Base-by-base conservation (phyloP, 73 alveolate species). In the Symbiodinium pilosum region DNA sequence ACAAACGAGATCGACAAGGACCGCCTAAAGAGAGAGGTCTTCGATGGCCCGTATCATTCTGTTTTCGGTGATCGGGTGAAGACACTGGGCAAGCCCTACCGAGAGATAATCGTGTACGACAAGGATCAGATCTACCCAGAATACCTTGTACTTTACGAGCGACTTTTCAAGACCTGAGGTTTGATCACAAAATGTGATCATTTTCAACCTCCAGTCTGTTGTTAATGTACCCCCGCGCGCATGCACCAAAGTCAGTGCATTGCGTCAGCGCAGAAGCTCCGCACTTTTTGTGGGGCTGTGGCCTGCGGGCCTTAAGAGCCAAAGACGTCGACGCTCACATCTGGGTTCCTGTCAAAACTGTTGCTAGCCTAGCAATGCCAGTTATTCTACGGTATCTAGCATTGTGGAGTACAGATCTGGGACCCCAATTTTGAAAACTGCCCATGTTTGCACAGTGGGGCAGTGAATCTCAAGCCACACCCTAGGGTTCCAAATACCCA, bases 71-170 rank as follows among this genome's bases (percentile, higher is more conserved):
- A 75, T 47, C 43, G 86, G 34, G 47, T 75, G 51, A 75, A 75
- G 86, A 75, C 86, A 39, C 26, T 75, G 21, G 86, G 86, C 86
- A 75, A 75, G 51, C 86, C 86, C 3, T 75, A 75, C 86, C 44
- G 86, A 26, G 86, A 75, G 86, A 39, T 75, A 30, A 39, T 75
- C 47, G 86, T 75, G 42, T 75, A 75, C 52, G 86, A 75, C 86
- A 75, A 75, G 34, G 86, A 75, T 39, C 86, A 75, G 47, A 75
- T 75, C 21, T 75, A 75, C 36, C 86, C 86, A 16, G 86, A 75
- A 47, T 75, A 75, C 44, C 47, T 75, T 38, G 86, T 75, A 26
- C 86, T 38, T 34, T 75, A 75, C 47, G 77, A 64, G 77, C 21
- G 77, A 36, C 77, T 64, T 24, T 18, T 26, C 77, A 64, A 64